A percentile compares a stretch with the other conserved stretches of the same genome.
phyloP scores from a whole-genome alignment of 139 green algal species.

The Haematococcus lacustris region DNA sequence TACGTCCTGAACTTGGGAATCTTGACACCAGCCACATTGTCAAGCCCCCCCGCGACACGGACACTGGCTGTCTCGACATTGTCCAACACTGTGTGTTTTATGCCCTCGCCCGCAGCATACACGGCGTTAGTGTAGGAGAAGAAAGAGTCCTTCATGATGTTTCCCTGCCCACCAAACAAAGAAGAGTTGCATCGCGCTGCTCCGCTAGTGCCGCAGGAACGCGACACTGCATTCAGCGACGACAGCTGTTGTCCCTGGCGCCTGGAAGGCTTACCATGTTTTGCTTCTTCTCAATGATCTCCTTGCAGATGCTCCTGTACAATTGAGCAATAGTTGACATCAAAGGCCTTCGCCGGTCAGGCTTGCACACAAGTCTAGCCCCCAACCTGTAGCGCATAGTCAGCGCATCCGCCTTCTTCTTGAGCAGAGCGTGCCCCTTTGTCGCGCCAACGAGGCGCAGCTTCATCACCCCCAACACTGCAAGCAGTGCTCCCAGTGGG shows the following conservation, averaged over 20 bases:
- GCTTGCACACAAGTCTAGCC: too few species aligned
- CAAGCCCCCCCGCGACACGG: conserved; percentile 41
- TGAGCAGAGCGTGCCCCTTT: conserved; percentile 93
- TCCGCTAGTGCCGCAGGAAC: too few species aligned
- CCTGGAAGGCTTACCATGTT: conserved; percentile 18
- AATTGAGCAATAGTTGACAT: too few species aligned
- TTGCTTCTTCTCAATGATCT: conserved; percentile 91
- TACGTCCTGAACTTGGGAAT: conserved; percentile 85
- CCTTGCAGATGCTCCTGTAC: conserved; percentile 59
- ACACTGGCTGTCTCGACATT: conserved; percentile 35
- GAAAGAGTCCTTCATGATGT: conserved; percentile 81
- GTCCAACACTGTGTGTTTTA: conserved; percentile 82
- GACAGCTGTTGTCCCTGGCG: too few species aligned
- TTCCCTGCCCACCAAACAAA: too few species aligned
- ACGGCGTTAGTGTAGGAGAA: conserved; percentile 93
- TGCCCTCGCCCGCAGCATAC: conserved; percentile 86
- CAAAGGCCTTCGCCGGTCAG: too few species aligned
- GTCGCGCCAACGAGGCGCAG: conserved; percentile 76
- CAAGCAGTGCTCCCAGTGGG: too few species aligned
- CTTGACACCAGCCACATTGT: conserved; percentile 98
- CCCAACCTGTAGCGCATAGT: conserved; percentile 72
- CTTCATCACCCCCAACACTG: conserved; percentile 72
- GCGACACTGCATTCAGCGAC: too few species aligned
- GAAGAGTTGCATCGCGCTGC: too few species aligned
- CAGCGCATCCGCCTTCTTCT: conserved; percentile 99